Evolutionary conservation across 352 stramenopile genomes (phyloP).

Genomic region (Globisporangium recalcitrans): DNA sequence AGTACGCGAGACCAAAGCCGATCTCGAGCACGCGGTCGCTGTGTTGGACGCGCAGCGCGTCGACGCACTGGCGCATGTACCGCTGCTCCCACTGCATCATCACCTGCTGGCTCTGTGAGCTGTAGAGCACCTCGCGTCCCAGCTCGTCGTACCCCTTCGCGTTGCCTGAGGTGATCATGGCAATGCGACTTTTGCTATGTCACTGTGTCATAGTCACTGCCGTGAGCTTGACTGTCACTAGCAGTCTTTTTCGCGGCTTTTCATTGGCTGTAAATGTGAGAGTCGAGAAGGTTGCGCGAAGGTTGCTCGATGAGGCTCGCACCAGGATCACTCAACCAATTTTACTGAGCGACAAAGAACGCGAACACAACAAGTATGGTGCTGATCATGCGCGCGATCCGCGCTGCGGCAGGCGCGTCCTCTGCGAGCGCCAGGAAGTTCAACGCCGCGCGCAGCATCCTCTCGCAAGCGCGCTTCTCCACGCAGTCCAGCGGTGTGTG

Average conservation of each 20-base stretch:
- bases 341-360: background rate
- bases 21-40: slow-evolving; percentile 76
- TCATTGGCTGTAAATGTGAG: slow-evolving; percentile 8
- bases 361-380: slow-evolving; percentile 28
- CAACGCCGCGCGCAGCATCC: slow-evolving; percentile 16
- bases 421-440: slow-evolving; percentile 18
- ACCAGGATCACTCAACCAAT: background rate
- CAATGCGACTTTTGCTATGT: too few species aligned
- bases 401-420: slow-evolving; percentile 15
- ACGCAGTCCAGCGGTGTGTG: slow-evolving; percentile 63
- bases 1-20: slow-evolving; percentile 83
- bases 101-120: slow-evolving; percentile 72
- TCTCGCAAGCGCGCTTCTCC: slow-evolving; percentile 30
- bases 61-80: slow-evolving; percentile 79
- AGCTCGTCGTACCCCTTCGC: slow-evolving; percentile 33
- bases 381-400: slow-evolving; percentile 43
- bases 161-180: slow-evolving; percentile 46
- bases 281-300: slow-evolving; percentile 18
- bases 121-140: slow-evolving; percentile 48
- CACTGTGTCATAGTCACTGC: background rate
- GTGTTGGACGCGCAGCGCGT: slow-evolving; percentile 42
- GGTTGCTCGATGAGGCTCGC: slow-evolving; percentile 20
- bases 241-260: background rate
- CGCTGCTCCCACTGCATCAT: slow-evolving; percentile 87
- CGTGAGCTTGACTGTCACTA: background rate